Evolutionary conservation across 148 eudicot genomes (phyloP).

Genomic region (Amaranthus cruentus): DNA sequence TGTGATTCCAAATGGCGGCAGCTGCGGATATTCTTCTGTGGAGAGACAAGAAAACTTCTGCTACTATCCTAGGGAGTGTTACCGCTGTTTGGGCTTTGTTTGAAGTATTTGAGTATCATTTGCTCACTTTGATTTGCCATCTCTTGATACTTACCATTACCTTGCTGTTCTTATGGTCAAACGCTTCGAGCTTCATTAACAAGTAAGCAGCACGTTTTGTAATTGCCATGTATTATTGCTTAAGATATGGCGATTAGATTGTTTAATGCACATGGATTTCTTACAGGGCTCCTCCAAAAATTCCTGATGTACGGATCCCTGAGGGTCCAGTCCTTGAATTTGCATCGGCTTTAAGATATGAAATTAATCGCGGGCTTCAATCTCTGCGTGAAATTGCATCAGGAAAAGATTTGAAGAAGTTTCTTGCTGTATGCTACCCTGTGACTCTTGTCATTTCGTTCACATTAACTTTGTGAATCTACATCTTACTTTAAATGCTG

Average conservation of each 20-base stretch:
- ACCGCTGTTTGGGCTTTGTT: constrained; percentile 82
- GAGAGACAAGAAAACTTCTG: constrained; percentile 89
- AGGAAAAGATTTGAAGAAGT: constrained; percentile 80
- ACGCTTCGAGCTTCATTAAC: constrained; percentile 60
- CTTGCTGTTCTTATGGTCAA: constrained; percentile 73
- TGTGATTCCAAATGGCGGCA: constrained; percentile 31
- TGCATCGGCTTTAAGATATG: constrained; percentile 63
- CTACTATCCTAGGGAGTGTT: constrained; percentile 55
- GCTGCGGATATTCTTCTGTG: constrained; percentile 92
- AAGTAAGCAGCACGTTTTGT: constrained; percentile 44
- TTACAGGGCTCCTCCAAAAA: constrained; percentile 62
- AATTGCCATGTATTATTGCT: background rate
- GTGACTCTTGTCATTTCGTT: background rate
- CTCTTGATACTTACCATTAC: constrained; percentile 64
- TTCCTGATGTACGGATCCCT: constrained; percentile 73
- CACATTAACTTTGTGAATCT: background rate
- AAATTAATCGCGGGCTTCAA: constrained; percentile 52
- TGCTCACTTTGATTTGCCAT: constrained; percentile 73
- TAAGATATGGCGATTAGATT: background rate
- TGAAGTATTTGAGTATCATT: constrained; percentile 69
- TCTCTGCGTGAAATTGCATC: constrained; percentile 66
- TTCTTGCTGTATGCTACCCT: constrained; percentile 54
- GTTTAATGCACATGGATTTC: constrained; percentile 1
- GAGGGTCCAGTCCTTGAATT: constrained; percentile 60
- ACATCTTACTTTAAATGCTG: background rate